Evolutionary conservation across 2,329 filamentous ascomycete genomes (phyloP).

Genomic region (Cladophialophora psammophila): DNA sequence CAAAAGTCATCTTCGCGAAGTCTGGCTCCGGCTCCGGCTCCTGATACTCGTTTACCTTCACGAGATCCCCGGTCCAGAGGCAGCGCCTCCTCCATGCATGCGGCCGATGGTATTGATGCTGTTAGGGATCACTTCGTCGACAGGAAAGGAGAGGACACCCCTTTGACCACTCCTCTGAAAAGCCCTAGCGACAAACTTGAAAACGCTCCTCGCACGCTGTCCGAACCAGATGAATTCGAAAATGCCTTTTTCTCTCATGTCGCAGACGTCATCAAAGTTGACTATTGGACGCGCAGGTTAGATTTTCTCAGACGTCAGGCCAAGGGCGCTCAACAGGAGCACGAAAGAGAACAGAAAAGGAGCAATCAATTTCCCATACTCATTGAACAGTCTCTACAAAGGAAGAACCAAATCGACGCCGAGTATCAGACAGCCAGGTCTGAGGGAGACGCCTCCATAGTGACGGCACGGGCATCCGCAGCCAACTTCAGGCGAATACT

Average conservation of each 20-base stretch:
- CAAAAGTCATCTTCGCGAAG: neutral
- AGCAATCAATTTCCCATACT: conserved; percentile 22
- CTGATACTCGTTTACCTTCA: neutral
- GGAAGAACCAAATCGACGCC: conserved; percentile 10
- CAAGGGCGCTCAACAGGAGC: conserved; percentile 9
- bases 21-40: neutral
- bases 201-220: neutral
- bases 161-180: neutral
- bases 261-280: neutral
- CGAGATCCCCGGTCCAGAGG: conserved; percentile 28
- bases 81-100: neutral
- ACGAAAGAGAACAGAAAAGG: conserved; percentile 15
- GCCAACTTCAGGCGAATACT: conserved; percentile 15
- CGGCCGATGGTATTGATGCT: neutral
- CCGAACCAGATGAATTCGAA: conserved; percentile 6
- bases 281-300: conserved; percentile 10
- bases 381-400: conserved; percentile 22
- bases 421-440: conserved; percentile 11
- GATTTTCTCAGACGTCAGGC: conserved; percentile 1
- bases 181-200: neutral
- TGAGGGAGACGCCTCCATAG: conserved; percentile 2
- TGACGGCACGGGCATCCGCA: conserved; percentile 3
- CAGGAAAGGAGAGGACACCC: neutral
- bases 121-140: neutral
- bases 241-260: conserved; percentile 11